Base-by-base conservation (phyloP, 2,329 filamentous ascomycete genomes). In the Daldinia sp. region DNA sequence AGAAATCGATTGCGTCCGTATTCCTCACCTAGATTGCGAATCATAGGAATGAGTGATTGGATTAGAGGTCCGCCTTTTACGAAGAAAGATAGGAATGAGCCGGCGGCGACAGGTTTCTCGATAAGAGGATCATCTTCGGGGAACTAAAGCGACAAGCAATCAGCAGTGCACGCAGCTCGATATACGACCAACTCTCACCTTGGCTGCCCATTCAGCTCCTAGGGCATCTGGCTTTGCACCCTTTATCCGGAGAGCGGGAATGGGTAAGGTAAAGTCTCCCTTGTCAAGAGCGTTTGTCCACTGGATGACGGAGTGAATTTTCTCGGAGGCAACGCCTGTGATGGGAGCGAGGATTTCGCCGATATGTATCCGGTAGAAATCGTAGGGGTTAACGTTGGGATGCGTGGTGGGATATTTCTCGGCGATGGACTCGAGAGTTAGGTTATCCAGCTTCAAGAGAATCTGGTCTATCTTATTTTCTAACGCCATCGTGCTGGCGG, bases 231-330 rank as follows among this genome's bases (percentile, higher is more conserved):
- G 89, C 78, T 92, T 92, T 79, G 85, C 85, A 71, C 89, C 89
- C 81, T 92, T 95, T 75, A 95, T 81, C 69, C 93, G 87, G 70
- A 97, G 86, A n/a, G 93, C 92, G 15, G 93, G 92, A 7, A 93
- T 89, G 7, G 93, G 90, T 53, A 97, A 81, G 60, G 92, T 87
- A 74, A 97, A 82, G 80, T 97, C 93, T 54, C 93, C 93, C 83
- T 94, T 93, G 72, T 96, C 93, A 23, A 94, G 84, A 41, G 90
- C 88, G 69, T 88, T 85, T 4, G 93, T 95, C 92, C 92, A 95
- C 82, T 92, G 88, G 46, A 97, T 83, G 41, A 89, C 89, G 28
- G 89, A 88, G 81, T 92, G 94, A 77, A 97, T 90, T 74, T 93
- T 88, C 60, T 86, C 83, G 37, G 85, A 79, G 65, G 93, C 90